Base-by-base conservation (phyloP, 2,329 filamentous ascomycete genomes). In the Calonectria pseudoturangicola region DNA sequence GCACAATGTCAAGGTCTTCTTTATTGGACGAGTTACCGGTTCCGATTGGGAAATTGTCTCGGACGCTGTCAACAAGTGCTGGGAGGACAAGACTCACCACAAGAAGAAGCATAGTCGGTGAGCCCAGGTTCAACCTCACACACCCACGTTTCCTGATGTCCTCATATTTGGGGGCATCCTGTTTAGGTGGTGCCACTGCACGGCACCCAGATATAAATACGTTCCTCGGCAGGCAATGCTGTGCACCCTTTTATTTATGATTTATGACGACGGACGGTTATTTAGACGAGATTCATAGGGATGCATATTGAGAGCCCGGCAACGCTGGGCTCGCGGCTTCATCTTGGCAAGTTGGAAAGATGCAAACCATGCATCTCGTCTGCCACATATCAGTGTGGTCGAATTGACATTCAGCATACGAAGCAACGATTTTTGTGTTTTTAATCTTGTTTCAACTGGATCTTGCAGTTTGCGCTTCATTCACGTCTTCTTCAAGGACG, bases 1-100 rank as follows among this genome's bases (percentile, higher is more conserved):
- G 79, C 90, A 91, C 81, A 92, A 92, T 76, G 83, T 88, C 75
- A 87, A 85, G 56, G 88, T 91, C n/a, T 85, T 88, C 75, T 90
- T 91, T 76, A 88, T 92, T 65, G 90, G 90, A n/a, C 77, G 81
- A 5, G 83, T 91, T 18, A 68, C 78, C 3, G 68, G 75, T 1
- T 76, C 83, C 0, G 84, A 89, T 76, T 86, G 85, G 74, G 77
- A 86, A 0, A 81, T 81, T 10, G 85, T 90, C 36, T 76, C 76
- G 9, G 79, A 84, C 3, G 88, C 88, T 4, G 87, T 90, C 67
- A 85, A 90, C 74, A 75, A 80, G 47, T 89, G 88, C 79, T 90
- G 88, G 88, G 79, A 81, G 47, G 83, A 84, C 21, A 89, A 89
- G 79, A 84, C 78, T 39, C 85, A 83, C 66, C 81, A 82, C 66